A percentile compares a stretch with the other conserved stretches of the same genome.
Conservation (phyloP, 2,329 filamentous ascomycete species). For the Trichoderma sp. region DNA sequence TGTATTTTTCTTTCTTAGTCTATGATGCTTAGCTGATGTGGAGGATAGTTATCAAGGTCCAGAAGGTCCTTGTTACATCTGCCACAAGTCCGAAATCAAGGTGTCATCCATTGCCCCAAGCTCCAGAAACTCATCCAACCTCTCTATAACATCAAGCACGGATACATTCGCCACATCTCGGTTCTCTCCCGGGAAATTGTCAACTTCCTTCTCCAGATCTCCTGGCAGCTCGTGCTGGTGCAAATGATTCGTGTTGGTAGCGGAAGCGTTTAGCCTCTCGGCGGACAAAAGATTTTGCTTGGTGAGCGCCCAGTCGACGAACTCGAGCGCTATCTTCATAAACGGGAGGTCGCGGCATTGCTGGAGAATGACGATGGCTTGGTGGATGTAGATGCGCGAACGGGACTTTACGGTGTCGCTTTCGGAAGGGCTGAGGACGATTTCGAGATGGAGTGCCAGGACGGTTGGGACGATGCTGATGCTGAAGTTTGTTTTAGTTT, state of each 20-base stretch:
- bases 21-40: neutral
- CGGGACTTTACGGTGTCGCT: neutral
- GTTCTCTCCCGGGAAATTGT: neutral
- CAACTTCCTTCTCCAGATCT: neutral
- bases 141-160: neutral
- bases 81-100: neutral
- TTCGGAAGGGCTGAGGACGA: neutral
- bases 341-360: neutral
- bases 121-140: constrained; percentile 2
- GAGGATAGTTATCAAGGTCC: neutral
- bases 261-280: neutral
- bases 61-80: neutral
- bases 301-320: neutral
- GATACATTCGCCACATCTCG: neutral
- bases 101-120: neutral
- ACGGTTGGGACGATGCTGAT: neutral
- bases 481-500: neutral
- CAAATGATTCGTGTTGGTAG: neutral
- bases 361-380: constrained; percentile 1
- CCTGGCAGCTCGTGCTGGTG: neutral
- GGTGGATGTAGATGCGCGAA: neutral
- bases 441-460: neutral
- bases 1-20: neutral
- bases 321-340: neutral
- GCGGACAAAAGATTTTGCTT: neutral